Base-by-base conservation (phyloP, 2,329 filamentous ascomycete species). In the Epichloe gansuensis region DNA sequence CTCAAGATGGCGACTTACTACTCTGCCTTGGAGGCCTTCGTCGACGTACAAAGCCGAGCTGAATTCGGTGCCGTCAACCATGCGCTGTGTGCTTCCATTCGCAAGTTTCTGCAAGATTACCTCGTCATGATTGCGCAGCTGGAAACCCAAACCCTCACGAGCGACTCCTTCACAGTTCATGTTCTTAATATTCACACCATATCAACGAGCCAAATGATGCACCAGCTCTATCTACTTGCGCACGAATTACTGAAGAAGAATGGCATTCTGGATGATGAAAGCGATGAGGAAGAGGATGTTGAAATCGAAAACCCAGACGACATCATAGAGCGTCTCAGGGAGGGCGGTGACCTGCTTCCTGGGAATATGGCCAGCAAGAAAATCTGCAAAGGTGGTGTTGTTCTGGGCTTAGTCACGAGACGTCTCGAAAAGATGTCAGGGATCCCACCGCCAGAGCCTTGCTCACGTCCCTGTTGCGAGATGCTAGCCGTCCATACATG, bases 61-160 rank as follows among this genome's bases (percentile, higher is more conserved):
- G 88, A 96, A 64, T 96, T 91, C 68, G 93, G 93, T 8, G 85
- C 88, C 21, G 91, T 98, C 56, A 97, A 94, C 65, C 93, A 98
- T 70, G 91, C 93, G 1, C 74, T 98, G 35, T 97, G 93, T 67
- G 91, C 93, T n/a, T 87, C 91, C 7, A 89, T 98, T 62, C 82
- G 93, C 55, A 94, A 88, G 64, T 76, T 94, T 45, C 72, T 98
- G 31, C 93, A 95, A 54, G 93, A 98, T 67, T 98, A 97, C 65
- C 75, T 97, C 54, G 83, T 95, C 52, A 81, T 98, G 68, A 82
- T 97, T 62, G 90, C 90, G 17, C 93, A 98, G 66, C 75, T 98
- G 37, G 93, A 98, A 68, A 88, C 89, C 52, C 91, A 97, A 63
- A 87, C 94, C 59, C 75, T 97, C 50, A 95, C 88, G 15, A 95